phyloP scores from a whole-genome alignment of 768 basidiomycete species.

The Lactarius deliciosus region DNA sequence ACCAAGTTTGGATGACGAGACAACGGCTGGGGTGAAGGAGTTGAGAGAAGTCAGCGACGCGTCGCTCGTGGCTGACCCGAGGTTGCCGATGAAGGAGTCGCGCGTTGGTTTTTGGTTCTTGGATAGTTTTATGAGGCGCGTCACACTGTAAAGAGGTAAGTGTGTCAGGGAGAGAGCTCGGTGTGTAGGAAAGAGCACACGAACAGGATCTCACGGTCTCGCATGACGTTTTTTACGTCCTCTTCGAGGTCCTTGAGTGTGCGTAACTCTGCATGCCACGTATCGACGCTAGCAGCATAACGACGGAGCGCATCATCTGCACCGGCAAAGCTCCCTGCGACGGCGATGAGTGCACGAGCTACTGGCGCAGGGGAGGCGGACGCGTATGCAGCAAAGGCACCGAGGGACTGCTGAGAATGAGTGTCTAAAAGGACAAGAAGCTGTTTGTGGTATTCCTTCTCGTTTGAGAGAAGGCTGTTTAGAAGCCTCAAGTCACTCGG shows the following conservation, averaged over 20 bases:
- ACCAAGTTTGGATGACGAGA: constrained; percentile 46
- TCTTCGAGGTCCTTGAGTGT: constrained; percentile 67
- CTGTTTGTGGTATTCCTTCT: constrained; percentile 70
- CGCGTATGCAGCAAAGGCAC: constrained; percentile 72
- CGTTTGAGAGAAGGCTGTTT: constrained; percentile 61
- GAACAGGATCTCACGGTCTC: constrained; percentile 81
- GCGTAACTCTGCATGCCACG: constrained; percentile 62
- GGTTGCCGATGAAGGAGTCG: constrained; percentile 37
- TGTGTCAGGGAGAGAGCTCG: background rate
- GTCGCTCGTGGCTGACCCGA: constrained; percentile 48
- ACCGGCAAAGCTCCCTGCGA: constrained; percentile 57
- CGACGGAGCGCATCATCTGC: constrained; percentile 67
- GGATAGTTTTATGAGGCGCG: constrained; percentile 75
- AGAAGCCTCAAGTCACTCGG: constrained; percentile 73
- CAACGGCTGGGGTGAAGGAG: constrained; percentile 22
- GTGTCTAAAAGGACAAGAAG: constrained; percentile 53
- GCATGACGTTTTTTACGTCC: constrained; percentile 64
- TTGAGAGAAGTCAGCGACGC: constrained; percentile 26
- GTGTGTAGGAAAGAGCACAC: constrained; percentile 3
- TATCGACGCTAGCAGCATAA: constrained; percentile 60
- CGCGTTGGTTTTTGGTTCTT: constrained; percentile 51
- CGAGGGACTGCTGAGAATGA: constrained; percentile 57
- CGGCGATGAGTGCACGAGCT: constrained; percentile 50
- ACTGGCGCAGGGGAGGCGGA: constrained; percentile 58
- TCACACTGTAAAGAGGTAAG: constrained; percentile 49